Base-by-base conservation (phyloP, 345 rosid species). In the Passiflora organensis region DNA sequence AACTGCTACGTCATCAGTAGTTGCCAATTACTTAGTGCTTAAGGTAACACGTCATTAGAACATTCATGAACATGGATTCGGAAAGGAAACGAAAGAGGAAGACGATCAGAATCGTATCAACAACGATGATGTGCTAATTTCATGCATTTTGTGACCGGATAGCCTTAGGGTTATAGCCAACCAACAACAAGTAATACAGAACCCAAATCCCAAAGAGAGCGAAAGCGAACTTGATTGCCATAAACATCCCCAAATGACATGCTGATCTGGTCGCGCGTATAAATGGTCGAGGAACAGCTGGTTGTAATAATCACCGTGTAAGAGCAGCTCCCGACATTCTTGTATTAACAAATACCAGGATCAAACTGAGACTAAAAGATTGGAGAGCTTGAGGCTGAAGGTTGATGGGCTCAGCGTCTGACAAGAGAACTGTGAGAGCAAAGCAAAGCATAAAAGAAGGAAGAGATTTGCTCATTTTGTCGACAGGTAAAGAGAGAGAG, bases 261-360 rank as follows among this genome's bases (percentile, higher is more conserved):
- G 38, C 93, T 80, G 60, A 89, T 82, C 37, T 79, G 96, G 70
- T 89, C 96, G 28, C 85, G 67, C 1, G 89, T 82, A 8, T 67
- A 71, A 22, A 20, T 19, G 11, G 87, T 71, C 12, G 96, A 89
- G 28, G 76, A 63, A 48, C 85, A 82, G 69, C 95, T 82, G 11
- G 95, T 89, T 59, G 66, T 72, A 6, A 51, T 14, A 24, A 14
- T n/a, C 23, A 38, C 55, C 13, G 45, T 45, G 55, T 87, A 90
- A 22, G 48, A 17, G 61, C 97, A 90, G 54, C 75, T 65, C 49
- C 66, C 62, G 20, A 10, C 71, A 2, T 64, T 54, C 61, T 62
- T 36, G 46, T 37, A 10, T 2, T 14, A 21, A 8, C 32, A 6
- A 1, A 32, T 53, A 81, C 89, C 89, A 81, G 80, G 73, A 86